Conservation (phyloP, 2,329 filamentous ascomycete species). For the Raffaelea ambrosiae region DNA sequence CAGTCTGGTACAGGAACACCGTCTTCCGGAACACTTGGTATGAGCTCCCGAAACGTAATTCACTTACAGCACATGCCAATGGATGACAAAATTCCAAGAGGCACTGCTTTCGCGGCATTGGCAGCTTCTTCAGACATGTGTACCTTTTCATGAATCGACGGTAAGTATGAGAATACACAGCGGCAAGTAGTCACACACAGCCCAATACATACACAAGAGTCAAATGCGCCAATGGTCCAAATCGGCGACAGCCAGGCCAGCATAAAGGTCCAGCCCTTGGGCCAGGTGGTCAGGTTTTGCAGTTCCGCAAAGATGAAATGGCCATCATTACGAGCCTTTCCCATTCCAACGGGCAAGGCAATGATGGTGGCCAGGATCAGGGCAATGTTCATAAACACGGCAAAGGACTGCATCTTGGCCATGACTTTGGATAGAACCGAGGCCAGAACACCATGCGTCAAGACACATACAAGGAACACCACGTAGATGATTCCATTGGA, state of each 20-base stretch:
- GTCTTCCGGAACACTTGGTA: too few relatives aligned
- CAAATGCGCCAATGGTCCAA: slow-evolving; percentile 52
- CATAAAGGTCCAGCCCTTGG: slow-evolving; percentile 50
- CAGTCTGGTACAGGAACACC: too few relatives aligned
- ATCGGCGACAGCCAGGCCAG: slow-evolving; percentile 52
- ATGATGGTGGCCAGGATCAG: slow-evolving; percentile 49
- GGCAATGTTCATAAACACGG: slow-evolving; percentile 45
- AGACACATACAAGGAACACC: slow-evolving; percentile 43
- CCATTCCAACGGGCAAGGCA: slow-evolving; percentile 43
- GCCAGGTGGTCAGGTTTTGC: slow-evolving; percentile 51
- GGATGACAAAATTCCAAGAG: slow-evolving; percentile 50
- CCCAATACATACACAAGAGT: slow-evolving; percentile 40
- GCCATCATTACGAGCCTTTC: slow-evolving; percentile 27
- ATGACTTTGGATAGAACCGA: slow-evolving; percentile 45
- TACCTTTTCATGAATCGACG: slow-evolving; percentile 3
- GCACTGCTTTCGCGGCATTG: slow-evolving; percentile 43
- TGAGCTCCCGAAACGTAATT: neutral
- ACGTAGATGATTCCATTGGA: slow-evolving; percentile 48
- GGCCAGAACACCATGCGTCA: slow-evolving; percentile 45
- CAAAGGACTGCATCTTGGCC: slow-evolving; percentile 49
- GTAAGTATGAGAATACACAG: neutral
- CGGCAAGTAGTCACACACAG: neutral
- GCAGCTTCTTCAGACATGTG: slow-evolving; percentile 49
- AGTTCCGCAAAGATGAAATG: slow-evolving; percentile 47
- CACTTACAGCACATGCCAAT: slow-evolving; percentile 36